These are phyloP conservation scores for Aspergillus sp. DNA, from an alignment of 2,329 filamentous ascomycete genomes.

Conservation along the genomic window DNA sequence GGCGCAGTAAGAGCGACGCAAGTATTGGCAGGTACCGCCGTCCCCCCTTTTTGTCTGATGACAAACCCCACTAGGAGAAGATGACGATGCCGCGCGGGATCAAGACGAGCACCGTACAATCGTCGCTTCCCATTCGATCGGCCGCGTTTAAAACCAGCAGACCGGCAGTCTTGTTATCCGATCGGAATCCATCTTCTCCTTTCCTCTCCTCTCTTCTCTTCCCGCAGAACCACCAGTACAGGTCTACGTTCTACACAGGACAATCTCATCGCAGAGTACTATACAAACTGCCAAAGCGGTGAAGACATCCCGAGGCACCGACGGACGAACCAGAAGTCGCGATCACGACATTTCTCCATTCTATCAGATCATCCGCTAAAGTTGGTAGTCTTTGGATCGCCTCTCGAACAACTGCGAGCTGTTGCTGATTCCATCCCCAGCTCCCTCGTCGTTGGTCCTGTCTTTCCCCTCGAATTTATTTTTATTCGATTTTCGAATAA, in stretches of 20 bases:
- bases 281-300: background rate
- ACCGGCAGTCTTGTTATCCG: too few species aligned
- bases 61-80: too few species aligned
- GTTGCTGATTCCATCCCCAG: background rate
- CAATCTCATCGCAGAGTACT: too few species aligned
- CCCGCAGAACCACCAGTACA: too few species aligned
- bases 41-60: background rate
- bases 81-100: too few species aligned
- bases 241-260: too few species aligned
- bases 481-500: background rate
- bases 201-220: background rate
- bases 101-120: too few species aligned
- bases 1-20: background rate
- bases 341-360: slow-evolving; percentile 47
- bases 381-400: slow-evolving; percentile 12
- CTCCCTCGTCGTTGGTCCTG: background rate
- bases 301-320: slow-evolving; percentile 1
- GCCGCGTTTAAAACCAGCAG: too few species aligned
- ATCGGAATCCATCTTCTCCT: too few species aligned
- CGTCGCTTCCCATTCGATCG: too few species aligned
- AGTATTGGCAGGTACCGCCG: background rate
- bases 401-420: too few species aligned
- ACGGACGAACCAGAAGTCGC: slow-evolving; percentile 31
- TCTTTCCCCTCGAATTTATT: too few species aligned
- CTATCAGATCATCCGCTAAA: slow-evolving; percentile 40